Evolutionary conservation across 1,139 yeast species (phyloP), one percentile per base, ranked within the genome.

Genomic region (Pichia sp.): DNA sequence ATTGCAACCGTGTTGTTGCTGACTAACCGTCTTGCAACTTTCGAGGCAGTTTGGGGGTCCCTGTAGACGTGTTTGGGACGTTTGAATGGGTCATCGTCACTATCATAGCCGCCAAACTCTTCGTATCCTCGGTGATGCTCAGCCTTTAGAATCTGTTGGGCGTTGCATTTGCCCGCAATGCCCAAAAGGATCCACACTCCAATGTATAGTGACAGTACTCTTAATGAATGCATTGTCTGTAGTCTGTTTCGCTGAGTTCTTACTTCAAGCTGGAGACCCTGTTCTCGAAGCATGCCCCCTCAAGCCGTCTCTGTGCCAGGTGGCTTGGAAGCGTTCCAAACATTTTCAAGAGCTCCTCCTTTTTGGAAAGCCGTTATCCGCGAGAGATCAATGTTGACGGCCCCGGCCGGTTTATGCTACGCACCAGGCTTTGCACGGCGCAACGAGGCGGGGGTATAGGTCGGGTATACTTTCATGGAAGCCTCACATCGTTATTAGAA

Each of bases 31-130:
- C 48, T 42, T 2, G 55, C 38, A 17, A 52, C 33, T 9, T 45
- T 31, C 20, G 52, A 43, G 3, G 52, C 55, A 12, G 43, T 52
- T 1, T 17, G 9, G 12, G 27, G 14, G 27, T 52, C 55, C 24
- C 36, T 30, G 40, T 52, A 52, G 29, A 27, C 49, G 3, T 45
- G 40, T 14, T 49, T 52, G 20, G 55, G 55, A 14, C 34, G 44
- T 31, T 52, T 44, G 24, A 52, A 52, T 12, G 46, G 48, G 20
- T 48, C 41, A 27, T n/a, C 38, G 14, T 16, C 12, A 2, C 29
- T 6, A 2, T n/a, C 24, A n/a, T n/a, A n/a, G n/a, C n/a, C n/a
- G n/a, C n/a, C n/a, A n/a, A n/a, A n/a, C 24, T 20, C 24, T 20
- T 20, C 24, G 3, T 20, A 3, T 40, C 20, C 46, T 27, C 38